Evolutionary conservation across 306 rosid genomes (phyloP).

Genomic region (Bauhinia variegata): DNA sequence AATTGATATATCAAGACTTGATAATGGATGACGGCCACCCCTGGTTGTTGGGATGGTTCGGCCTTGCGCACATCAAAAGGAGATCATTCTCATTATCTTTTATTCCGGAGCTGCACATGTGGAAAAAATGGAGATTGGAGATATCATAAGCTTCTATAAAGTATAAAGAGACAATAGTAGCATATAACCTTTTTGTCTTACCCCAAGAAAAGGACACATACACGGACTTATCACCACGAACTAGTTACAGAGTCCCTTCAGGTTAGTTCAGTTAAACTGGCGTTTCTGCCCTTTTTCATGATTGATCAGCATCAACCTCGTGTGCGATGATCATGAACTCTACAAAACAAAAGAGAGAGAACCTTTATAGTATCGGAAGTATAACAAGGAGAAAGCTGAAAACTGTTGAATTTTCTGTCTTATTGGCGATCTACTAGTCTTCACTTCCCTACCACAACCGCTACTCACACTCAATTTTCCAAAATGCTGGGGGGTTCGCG

Average conservation of each 20-base stretch:
- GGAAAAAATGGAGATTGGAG: slow-evolving; percentile 31
- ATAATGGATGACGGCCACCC: slow-evolving; percentile 1
- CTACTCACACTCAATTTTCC: too few relatives aligned
- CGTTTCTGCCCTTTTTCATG: slow-evolving; percentile 10
- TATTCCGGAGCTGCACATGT: slow-evolving; percentile 76
- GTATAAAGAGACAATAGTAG: not conserved
- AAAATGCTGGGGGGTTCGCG: too few relatives aligned
- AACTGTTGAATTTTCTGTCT: too few relatives aligned
- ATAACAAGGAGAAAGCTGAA: not conserved
- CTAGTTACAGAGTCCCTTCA: not conserved
- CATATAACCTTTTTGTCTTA: not conserved
- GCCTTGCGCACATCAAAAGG: slow-evolving; percentile 69
- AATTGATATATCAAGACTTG: slow-evolving; percentile 23
- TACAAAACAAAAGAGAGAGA: not conserved
- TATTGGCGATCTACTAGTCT: too few relatives aligned
- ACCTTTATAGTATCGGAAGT: not conserved
- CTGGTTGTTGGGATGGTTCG: slow-evolving; percentile 67
- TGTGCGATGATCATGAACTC: too few relatives aligned
- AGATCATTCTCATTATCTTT: slow-evolving; percentile 84
- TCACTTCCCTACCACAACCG: too few relatives aligned
- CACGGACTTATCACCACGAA: not conserved
- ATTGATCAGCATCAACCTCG: not conserved
- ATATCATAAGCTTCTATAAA: slow-evolving; percentile 36
- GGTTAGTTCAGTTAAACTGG: slow-evolving; percentile 5
- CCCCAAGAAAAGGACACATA: not conserved